Evolutionary conservation across 441 rosid genomes (phyloP).

Genomic region (Flueggea neowawraea): DNA sequence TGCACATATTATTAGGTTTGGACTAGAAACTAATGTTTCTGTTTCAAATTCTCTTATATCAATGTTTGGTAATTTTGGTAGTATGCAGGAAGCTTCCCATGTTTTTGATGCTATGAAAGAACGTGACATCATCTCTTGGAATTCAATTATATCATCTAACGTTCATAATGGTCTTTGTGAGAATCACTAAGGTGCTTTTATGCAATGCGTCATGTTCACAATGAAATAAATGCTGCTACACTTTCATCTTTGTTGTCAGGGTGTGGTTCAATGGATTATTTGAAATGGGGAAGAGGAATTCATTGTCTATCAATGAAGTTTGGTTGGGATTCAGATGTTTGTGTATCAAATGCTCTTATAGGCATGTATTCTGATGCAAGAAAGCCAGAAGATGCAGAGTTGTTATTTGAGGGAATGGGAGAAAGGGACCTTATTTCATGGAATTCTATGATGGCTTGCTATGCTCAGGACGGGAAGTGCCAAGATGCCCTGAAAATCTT

Average conservation of each 20-base stretch:
- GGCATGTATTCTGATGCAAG: conserved; percentile 68
- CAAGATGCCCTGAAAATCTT: conserved; percentile 51
- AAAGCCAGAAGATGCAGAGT: conserved; percentile 53
- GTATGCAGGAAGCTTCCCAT: conserved; percentile 38
- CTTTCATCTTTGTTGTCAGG: conserved; percentile 60
- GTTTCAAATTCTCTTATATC: conserved; percentile 73
- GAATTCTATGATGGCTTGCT: conserved; percentile 67
- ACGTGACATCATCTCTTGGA: conserved; percentile 82
- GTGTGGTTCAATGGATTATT: conserved; percentile 49
- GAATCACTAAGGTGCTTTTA: conserved; percentile 45
- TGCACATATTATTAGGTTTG: conserved; percentile 55
- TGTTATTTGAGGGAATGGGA: conserved; percentile 57
- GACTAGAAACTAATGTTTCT: conserved; percentile 51
- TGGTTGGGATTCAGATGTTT: conserved; percentile 50
- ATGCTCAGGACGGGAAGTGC: conserved; percentile 54
- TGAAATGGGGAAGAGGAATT: conserved; percentile 74
- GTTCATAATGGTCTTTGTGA: conserved; percentile 46
- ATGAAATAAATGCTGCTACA: conserved; percentile 55
- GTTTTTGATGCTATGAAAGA: conserved; percentile 54
- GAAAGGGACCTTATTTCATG: conserved; percentile 73
- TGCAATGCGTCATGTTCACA: conserved; percentile 52
- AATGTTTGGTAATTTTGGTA: conserved; percentile 63
- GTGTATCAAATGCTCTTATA: conserved; percentile 65
- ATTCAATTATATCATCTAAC: conserved; percentile 58
- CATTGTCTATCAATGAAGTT: conserved; percentile 59